Conservation (phyloP, 1,139 yeast genomes). For the Arxiozyma telluris region DNA sequence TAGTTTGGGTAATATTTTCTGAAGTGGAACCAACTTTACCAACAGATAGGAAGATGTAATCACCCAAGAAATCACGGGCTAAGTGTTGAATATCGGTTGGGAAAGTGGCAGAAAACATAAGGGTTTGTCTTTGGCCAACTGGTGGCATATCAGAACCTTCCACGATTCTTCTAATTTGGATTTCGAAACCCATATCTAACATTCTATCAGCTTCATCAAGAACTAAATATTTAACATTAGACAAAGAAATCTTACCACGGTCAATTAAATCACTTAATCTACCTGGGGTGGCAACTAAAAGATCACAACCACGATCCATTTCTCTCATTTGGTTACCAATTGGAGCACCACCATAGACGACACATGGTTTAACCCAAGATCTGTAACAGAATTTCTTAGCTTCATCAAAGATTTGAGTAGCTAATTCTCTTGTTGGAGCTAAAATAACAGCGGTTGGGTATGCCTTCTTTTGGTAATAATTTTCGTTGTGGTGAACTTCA, state of each 20-base stretch:
- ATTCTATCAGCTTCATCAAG: constrained; percentile 99
- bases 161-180: constrained; percentile 96
- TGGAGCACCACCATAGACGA: constrained; percentile 97
- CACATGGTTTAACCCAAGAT: constrained; percentile 97
- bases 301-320: constrained; percentile 89
- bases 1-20: constrained; percentile 91
- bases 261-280: constrained; percentile 93
- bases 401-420: constrained; percentile 92
- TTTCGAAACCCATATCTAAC: constrained; percentile 99
- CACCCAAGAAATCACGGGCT: constrained; percentile 94
- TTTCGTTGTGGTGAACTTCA: constrained; percentile 39
- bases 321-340: constrained; percentile 80
- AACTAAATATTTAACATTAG: constrained; percentile 86
- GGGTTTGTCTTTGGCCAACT: constrained; percentile 84
- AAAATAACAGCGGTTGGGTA: constrained; percentile 89
- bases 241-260: constrained; percentile 85
- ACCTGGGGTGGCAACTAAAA: constrained; percentile 97
- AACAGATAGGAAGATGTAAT: constrained; percentile 89
- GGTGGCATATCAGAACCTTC: constrained; percentile 97
- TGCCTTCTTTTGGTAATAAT: constrained; percentile 66
- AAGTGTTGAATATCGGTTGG: constrained; percentile 94
- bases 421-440: constrained; percentile 99
- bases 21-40: constrained; percentile 98
- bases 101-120: constrained; percentile 98
- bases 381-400: constrained; percentile 93